Evolutionary conservation across 495 filamentous ascomycete genomes (phyloP).

Genomic region (Talaromyces proteolyticus): DNA sequence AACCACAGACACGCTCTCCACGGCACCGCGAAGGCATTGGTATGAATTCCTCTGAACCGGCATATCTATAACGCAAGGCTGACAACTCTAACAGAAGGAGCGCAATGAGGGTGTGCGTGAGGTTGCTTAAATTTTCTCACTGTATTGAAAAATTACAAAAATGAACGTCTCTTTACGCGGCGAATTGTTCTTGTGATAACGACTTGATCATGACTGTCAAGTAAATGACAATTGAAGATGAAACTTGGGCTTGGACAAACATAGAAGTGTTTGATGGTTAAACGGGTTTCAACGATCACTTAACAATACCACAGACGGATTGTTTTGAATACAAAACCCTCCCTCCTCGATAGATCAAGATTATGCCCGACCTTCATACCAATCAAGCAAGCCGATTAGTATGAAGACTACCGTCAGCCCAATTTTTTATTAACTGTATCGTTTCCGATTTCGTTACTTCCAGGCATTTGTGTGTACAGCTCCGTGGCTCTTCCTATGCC

Average conservation of each 20-base stretch:
- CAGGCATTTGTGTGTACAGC: slow-evolving; percentile 99
- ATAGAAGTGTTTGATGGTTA: no score
- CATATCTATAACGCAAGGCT: slow-evolving; percentile 29
- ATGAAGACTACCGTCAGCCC: no score
- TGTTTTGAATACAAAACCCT: no score
- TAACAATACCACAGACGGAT: no score
- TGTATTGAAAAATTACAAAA: no score
- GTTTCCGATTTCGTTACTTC: no score
- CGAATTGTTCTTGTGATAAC: slow-evolving; percentile 8
- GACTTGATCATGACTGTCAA: slow-evolving; percentile 5
- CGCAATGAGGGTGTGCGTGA: slow-evolving; percentile 94
- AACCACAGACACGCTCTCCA: slow-evolving; percentile 99
- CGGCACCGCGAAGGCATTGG: slow-evolving; percentile 95
- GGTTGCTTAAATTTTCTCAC: slow-evolving; percentile 73
- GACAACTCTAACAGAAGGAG: slow-evolving; percentile 73
- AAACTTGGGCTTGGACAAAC: slow-evolving; percentile 1
- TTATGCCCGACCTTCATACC: no score
- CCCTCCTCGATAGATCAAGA: no score
- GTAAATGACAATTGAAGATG: slow-evolving; percentile 2
- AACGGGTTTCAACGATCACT: no score
- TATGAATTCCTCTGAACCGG: slow-evolving; percentile 41
- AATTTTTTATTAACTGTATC: no score
- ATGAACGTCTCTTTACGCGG: background rate
- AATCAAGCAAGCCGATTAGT: no score
- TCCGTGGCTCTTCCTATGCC: slow-evolving; percentile 68